Percentiles rank a stretch among this genome's conserved stretches.
phyloP scores from a whole-genome alignment of 176 grass and related monocot species.

The Triticum urartu region DNA sequence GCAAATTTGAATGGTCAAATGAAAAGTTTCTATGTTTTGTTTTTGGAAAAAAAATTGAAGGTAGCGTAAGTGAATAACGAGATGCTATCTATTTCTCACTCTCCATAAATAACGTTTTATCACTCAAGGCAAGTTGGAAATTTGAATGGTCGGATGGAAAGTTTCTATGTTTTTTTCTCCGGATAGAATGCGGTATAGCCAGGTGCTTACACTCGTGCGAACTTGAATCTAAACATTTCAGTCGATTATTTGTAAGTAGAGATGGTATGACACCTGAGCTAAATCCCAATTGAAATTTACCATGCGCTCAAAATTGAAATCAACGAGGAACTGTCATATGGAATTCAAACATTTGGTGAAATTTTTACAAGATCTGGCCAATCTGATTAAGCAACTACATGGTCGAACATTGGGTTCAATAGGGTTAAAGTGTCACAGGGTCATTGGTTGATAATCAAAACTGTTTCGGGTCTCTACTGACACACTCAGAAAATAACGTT shows the following conservation, averaged over 20 bases:
- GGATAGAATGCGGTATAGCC: background rate
- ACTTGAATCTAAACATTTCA: background rate
- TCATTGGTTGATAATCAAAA: background rate
- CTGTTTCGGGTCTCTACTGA: background rate
- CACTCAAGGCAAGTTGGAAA: background rate
- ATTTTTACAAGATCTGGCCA: background rate
- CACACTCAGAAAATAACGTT: background rate
- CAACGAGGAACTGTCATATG: background rate
- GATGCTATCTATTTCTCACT: background rate
- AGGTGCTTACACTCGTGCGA: background rate
- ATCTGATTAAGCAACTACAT: background rate
- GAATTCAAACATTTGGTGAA: background rate
- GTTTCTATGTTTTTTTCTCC: background rate
- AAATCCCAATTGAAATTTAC: background rate
- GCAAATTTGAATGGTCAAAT: background rate
- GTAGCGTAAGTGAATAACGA: background rate
- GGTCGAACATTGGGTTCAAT: background rate
- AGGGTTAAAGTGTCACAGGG: background rate
- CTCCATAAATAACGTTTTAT: background rate
- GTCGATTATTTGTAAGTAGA: background rate
- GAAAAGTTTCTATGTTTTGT: background rate
- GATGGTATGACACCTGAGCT: background rate
- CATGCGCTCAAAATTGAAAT: background rate
- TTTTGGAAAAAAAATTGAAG: background rate
- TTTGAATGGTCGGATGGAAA: background rate